Base-by-base conservation (phyloP, 2,329 filamentous ascomycete species). In the Ceratocystis huliohia region DNA sequence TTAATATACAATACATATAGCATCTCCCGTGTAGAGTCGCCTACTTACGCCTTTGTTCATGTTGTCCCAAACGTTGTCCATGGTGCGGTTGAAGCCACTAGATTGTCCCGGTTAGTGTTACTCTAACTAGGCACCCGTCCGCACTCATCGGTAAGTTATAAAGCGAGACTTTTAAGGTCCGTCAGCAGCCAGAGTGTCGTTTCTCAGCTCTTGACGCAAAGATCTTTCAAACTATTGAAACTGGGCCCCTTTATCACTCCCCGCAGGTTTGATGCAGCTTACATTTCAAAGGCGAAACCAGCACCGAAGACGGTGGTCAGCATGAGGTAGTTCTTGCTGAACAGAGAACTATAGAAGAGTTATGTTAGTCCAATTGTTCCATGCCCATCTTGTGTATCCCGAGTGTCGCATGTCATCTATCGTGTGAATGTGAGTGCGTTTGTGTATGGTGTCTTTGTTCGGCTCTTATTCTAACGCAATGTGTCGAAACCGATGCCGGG, bases 281-380 rank as follows among this genome's bases (percentile, higher is more conserved):
- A 99, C 94, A 99, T 83, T 81, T 97, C 91, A 75, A 96, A 91
- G 70, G 83, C 89, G 75, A 99, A 99, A 71, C 92, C 93, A 71
- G 85, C 83, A 72, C 81, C 84, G 76, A 99, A 99, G 75, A 99
- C 89, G 70, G 86, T 83, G 71, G 85, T 87, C 73, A 99, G 82
- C 85, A 96, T 96, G 76, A 88, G 82, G 73, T 83, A 88, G 82
- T 99, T 99, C 76, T 84, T 87, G 78, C 88, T 87, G 82, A 97
- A 87, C 72, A 97, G 74, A 74, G 85, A 78, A 81, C 94, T 97
- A 78, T 71, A 69, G 25, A 50, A 37, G 17, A 22, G 6, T 22
- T 46, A 46, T 44, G 62, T 64, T 48, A 59, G 61, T 48, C 66
- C 37, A 57, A 17, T 30, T 65, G 28, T 28, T 30, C 33, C 50